A percentile compares a stretch with the other conserved stretches of the same genome.
Evolutionary conservation across 371 early-diverging fungal genomes (phyloP).

Genomic region (Mucor saturninus): DNA sequence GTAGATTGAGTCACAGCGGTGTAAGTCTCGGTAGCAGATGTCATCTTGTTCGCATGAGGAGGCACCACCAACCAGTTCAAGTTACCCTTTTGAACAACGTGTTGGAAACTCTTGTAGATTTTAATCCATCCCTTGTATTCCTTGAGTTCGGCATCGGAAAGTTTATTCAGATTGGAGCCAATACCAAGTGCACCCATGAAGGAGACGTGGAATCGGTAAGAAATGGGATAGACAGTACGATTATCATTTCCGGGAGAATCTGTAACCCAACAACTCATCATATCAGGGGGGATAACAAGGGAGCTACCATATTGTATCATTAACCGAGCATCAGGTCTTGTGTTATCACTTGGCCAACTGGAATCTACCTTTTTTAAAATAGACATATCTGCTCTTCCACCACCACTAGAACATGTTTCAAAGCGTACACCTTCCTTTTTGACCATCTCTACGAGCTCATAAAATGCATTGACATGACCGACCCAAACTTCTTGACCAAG

Average conservation of each 20-base stretch:
- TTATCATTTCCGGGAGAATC: conserved; percentile 29
- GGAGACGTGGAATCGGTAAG: conserved; percentile 47
- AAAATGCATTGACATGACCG: conserved; percentile 23
- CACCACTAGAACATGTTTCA: conserved; percentile 54
- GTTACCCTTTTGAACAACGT: conserved; percentile 37
- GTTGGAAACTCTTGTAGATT: conserved; percentile 39
- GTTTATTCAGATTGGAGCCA: conserved; percentile 31
- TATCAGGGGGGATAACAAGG: conserved; percentile 41
- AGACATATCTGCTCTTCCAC: conserved; percentile 46
- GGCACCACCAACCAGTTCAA: conserved; percentile 45
- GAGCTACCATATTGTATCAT: conserved; percentile 47
- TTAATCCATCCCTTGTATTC: conserved; percentile 36
- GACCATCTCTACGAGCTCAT: conserved; percentile 29
- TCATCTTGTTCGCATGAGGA: neutral
- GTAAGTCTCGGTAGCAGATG: neutral
- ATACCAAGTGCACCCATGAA: conserved; percentile 50
- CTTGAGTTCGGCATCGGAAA: conserved; percentile 1
- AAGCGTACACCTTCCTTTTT: conserved; percentile 32
- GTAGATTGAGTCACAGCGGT: conserved; percentile 32
- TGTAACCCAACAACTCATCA: conserved; percentile 48
- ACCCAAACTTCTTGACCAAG: conserved; percentile 33
- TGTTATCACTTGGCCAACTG: conserved; percentile 49
- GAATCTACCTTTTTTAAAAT: conserved; percentile 28
- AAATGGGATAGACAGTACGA: conserved; percentile 27
- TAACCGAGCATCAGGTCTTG: conserved; percentile 45